Conservation (phyloP, 345 rosid genomes). For the Eucalyptus polyanthemos region DNA sequence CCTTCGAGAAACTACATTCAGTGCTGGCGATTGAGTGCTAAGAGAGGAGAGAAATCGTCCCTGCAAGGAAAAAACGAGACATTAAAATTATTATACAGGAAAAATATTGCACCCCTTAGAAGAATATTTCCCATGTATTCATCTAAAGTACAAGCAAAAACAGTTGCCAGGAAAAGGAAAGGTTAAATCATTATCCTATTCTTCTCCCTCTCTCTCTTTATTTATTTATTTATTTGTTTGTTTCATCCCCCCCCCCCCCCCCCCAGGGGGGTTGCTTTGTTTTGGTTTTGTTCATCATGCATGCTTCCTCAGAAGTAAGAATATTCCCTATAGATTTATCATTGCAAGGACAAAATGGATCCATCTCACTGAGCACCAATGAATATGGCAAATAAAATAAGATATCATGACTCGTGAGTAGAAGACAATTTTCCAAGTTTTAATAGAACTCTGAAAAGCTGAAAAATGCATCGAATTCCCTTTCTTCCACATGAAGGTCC, state of each 20-base stretch:
- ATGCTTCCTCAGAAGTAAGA: not conserved
- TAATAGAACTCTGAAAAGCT: not conserved
- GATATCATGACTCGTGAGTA: not conserved
- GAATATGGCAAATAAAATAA: not conserved
- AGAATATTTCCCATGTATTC: not conserved
- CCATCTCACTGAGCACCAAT: not conserved
- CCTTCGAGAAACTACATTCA: conserved; percentile 93
- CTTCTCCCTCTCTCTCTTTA: not conserved
- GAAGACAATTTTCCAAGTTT: not conserved
- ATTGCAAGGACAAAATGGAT: not conserved
- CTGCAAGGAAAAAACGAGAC: conserved; percentile 10
- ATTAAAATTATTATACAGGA: not conserved
- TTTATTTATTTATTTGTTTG: not conserved
- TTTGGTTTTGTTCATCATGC: not conserved
- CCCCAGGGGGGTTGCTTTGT: not conserved
- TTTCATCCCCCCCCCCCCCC: no score
- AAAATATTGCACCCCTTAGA: not conserved
- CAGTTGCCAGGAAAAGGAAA: not conserved
- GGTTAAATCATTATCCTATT: not conserved
- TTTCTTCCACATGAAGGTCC: not conserved
- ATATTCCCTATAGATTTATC: not conserved
- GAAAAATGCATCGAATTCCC: not conserved
- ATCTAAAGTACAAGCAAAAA: not conserved
- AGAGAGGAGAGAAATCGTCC: conserved; percentile 78
- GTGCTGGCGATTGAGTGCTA: conserved; percentile 70